These are phyloP conservation scores for Ophiocordyceps unilateralis DNA, from an alignment of 2,329 filamentous ascomycete species.

Conservation along the genomic window DNA sequence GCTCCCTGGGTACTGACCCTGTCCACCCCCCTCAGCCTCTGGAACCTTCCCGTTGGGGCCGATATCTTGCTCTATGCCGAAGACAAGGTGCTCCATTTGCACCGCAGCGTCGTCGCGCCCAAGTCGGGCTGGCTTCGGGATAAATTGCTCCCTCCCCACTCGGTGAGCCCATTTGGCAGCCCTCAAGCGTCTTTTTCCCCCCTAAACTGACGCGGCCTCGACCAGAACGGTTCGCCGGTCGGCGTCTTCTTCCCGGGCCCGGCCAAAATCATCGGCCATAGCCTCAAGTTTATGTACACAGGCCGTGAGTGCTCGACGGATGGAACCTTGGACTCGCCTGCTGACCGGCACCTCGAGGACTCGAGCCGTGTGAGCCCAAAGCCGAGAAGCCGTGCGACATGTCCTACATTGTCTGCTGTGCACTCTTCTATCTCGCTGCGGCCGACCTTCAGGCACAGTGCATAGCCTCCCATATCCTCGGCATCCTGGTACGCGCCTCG, in stretches of 20 bases:
- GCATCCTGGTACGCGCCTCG: slow-evolving; percentile 10
- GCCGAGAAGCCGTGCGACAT: slow-evolving; percentile 8
- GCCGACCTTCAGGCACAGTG: slow-evolving; percentile 11
- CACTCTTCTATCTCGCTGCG: slow-evolving; percentile 15
- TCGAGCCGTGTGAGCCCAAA: slow-evolving; percentile 13
- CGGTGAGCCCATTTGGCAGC: slow-evolving; percentile 6
- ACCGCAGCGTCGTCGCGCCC: slow-evolving; percentile 16
- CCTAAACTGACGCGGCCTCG: background rate
- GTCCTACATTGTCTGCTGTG: slow-evolving; percentile 14
- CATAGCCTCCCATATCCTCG: slow-evolving; percentile 12
- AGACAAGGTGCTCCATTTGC: slow-evolving; percentile 10
- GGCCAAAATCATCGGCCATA: slow-evolving; percentile 11
- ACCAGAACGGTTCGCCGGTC: slow-evolving; percentile 12
- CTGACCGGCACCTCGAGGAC: slow-evolving; percentile 5
- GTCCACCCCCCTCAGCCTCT: slow-evolving; percentile 14
- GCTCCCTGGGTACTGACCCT: too few relatives aligned
- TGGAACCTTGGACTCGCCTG: background rate
- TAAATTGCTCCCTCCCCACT: slow-evolving; percentile 12
- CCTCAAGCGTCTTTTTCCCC: background rate
- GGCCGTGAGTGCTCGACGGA: slow-evolving; percentile 10
- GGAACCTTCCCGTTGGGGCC: slow-evolving; percentile 14
- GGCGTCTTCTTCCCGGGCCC: slow-evolving; percentile 9
- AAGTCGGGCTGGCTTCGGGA: slow-evolving; percentile 17
- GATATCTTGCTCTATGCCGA: slow-evolving; percentile 14
- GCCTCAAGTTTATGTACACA: slow-evolving; percentile 19